Conservation (phyloP, 2,329 filamentous ascomycete species). For the Periconia digitata region DNA sequence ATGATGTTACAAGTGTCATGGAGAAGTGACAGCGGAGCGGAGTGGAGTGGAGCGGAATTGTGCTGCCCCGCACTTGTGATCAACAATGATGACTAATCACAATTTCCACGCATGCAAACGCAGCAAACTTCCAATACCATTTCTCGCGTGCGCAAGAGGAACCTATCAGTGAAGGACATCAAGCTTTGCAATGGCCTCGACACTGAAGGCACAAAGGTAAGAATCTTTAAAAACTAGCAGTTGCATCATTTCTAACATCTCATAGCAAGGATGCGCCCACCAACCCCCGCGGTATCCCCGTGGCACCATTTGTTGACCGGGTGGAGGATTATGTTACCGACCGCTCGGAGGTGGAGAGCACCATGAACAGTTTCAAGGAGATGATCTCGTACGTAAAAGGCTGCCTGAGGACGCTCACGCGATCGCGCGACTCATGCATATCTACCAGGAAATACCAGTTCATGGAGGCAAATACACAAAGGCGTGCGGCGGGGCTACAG, state of each 20-base stretch:
- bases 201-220: constrained; percentile 27
- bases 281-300: constrained; percentile 81
- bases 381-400: constrained; percentile 74
- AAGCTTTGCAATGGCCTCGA: constrained; percentile 29
- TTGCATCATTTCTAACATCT: constrained; percentile 7
- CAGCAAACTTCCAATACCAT: constrained; percentile 19
- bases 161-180: constrained; percentile 9
- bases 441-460: constrained; percentile 92
- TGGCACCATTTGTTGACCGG: constrained; percentile 82
- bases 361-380: constrained; percentile 82
- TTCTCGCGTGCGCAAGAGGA: constrained; percentile 7
- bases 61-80: not conserved
- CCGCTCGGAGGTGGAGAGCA: constrained; percentile 76
- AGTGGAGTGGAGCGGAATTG: constrained; percentile 1
- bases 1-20: too few species aligned
- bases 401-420: not conserved
- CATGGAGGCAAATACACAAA: constrained; percentile 93
- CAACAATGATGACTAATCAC: constrained; percentile 1
- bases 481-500: constrained; percentile 75
- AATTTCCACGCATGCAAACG: constrained; percentile 18
- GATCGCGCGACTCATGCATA: constrained; percentile 11
- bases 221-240: not conserved
- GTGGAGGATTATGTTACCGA: constrained; percentile 85
- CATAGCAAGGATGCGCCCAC: constrained; percentile 54
- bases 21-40: constrained; percentile 1